These are phyloP conservation scores for Gloeopeniophorella convolvens DNA, from an alignment of 768 basidiomycete species.

Conservation along the genomic window DNA sequence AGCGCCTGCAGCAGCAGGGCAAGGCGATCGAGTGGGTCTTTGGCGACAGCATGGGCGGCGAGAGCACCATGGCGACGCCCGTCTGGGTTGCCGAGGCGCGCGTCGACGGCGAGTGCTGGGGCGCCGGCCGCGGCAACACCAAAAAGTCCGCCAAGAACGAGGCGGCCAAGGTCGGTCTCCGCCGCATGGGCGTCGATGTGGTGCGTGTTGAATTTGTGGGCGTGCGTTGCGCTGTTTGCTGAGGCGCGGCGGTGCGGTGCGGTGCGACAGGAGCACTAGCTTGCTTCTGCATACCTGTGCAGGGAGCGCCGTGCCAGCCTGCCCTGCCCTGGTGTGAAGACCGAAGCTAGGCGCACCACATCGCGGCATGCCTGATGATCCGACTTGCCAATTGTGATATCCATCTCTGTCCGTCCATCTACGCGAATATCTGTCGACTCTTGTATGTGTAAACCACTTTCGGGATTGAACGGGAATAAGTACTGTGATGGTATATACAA, in stretches of 20 bases:
- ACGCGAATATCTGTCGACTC: background rate
- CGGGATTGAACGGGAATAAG: too few relatives aligned
- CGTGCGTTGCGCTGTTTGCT: background rate
- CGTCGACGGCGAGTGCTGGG: constrained; percentile 54
- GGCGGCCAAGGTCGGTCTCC: constrained; percentile 69
- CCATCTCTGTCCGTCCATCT: background rate
- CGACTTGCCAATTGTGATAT: background rate
- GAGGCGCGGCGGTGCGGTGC: background rate
- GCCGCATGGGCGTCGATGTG: constrained; percentile 49
- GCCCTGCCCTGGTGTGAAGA: constrained; percentile 21
- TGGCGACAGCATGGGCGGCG: constrained; percentile 37
- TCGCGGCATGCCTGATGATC: background rate
- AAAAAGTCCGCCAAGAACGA: constrained; percentile 79
- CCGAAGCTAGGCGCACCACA: constrained; percentile 1
- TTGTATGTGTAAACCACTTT: constrained; percentile 5
- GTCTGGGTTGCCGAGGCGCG: constrained; percentile 66
- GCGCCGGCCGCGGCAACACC: constrained; percentile 60
- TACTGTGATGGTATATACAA: constrained; percentile 8
- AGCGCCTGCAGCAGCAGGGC: constrained; percentile 55
- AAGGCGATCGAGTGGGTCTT: constrained; percentile 68
- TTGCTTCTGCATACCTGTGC: constrained; percentile 28
- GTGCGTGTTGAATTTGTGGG: too few relatives aligned
- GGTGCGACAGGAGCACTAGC: constrained; percentile 19
- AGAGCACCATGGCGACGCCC: constrained; percentile 59
- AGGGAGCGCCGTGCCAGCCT: constrained; percentile 20